phyloP scores from a whole-genome alignment of 2,329 filamentous ascomycete genomes.

The Teratosphaeria nubilosa region DNA sequence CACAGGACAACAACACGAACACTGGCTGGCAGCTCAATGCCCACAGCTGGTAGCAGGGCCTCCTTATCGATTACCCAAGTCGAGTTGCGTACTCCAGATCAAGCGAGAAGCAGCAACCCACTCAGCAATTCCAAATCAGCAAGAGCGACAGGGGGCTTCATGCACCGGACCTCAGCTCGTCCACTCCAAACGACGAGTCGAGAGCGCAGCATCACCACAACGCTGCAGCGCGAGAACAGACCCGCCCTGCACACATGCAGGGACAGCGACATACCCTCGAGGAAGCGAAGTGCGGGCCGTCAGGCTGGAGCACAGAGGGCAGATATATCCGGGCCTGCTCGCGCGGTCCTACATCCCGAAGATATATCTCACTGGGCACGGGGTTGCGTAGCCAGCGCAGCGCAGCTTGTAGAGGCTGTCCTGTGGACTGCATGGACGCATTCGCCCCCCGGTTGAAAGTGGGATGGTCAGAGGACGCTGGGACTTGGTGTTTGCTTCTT shows the following conservation, averaged over 20 bases:
- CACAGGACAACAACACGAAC: neutral
- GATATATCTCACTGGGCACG: too few relatives aligned
- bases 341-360: too few relatives aligned
- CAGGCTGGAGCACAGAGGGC: too few relatives aligned
- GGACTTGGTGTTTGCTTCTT: neutral
- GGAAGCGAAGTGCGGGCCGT: too few relatives aligned
- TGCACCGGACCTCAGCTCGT: neutral
- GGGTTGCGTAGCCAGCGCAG: too few relatives aligned
- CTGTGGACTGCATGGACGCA: too few relatives aligned
- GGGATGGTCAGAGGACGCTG: neutral
- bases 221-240: neutral
- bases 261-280: too few relatives aligned
- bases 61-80: neutral
- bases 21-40: neutral
- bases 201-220: neutral
- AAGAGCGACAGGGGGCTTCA: neutral
- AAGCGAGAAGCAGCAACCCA: neutral
- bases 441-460: too few relatives aligned
- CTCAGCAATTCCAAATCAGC: neutral
- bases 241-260: too few relatives aligned
- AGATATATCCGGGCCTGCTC: too few relatives aligned
- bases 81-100: neutral
- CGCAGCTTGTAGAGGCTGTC: too few relatives aligned
- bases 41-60: neutral
- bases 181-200: neutral